These are phyloP conservation scores for Erysimum cheiri DNA, from an alignment of 441 rosid genomes.

Conservation along the genomic window DNA sequence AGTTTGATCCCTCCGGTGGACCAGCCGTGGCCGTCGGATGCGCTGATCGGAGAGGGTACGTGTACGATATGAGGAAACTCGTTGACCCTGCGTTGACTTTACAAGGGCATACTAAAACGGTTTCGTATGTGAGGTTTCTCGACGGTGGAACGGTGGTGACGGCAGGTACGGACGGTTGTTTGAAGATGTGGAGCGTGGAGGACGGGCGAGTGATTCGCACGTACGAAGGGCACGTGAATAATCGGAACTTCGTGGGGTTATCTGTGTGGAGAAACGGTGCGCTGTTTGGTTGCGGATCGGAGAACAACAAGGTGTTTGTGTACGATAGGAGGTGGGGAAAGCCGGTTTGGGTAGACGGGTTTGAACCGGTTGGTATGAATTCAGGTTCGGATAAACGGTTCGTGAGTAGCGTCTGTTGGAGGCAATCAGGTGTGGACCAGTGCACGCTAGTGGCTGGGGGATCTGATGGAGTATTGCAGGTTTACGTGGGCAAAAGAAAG, in stretches of 20 bases:
- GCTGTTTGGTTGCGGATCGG: slow-evolving; percentile 82
- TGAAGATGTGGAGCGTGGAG: slow-evolving; percentile 64
- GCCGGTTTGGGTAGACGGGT: slow-evolving; percentile 76
- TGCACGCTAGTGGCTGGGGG: slow-evolving; percentile 82
- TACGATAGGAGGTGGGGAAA: slow-evolving; percentile 82
- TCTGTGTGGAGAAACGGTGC: slow-evolving; percentile 83
- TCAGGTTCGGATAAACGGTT: slow-evolving; percentile 48
- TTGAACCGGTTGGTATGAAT: slow-evolving; percentile 46
- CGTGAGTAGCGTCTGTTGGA: slow-evolving; percentile 85
- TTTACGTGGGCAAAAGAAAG: slow-evolving; percentile 65
- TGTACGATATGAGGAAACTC: slow-evolving; percentile 68
- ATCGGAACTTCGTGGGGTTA: slow-evolving; percentile 77
- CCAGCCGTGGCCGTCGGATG: slow-evolving; percentile 68
- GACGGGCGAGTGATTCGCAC: slow-evolving; percentile 53
- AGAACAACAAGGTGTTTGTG: slow-evolving; percentile 73
- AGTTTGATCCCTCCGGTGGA: slow-evolving; percentile 72
- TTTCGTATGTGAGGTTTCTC: slow-evolving; percentile 68
- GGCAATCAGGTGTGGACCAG: slow-evolving; percentile 63
- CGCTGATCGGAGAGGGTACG: slow-evolving; percentile 70
- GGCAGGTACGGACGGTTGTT: slow-evolving; percentile 71
- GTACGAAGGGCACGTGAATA: slow-evolving; percentile 75
- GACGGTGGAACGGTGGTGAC: slow-evolving; percentile 55
- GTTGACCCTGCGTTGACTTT: slow-evolving; percentile 54
- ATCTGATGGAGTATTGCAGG: slow-evolving; percentile 75
- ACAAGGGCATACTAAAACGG: slow-evolving; percentile 70